phyloP scores from a whole-genome alignment of 2,329 filamentous ascomycete species.

The Scytalidium sp. region DNA sequence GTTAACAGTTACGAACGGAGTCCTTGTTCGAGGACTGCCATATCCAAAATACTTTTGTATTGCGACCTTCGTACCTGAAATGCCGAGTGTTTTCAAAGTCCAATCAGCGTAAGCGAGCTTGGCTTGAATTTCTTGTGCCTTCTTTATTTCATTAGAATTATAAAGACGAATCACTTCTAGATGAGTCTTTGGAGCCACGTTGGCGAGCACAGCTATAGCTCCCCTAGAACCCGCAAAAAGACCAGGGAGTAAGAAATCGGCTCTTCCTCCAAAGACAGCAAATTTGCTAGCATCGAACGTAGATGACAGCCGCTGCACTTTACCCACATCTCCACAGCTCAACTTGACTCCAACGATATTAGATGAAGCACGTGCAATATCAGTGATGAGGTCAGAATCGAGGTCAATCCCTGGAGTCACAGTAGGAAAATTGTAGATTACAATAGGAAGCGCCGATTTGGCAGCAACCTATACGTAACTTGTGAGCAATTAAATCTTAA shows the following conservation, averaged over 20 bases:
- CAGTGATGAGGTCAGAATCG: slow-evolving; percentile 52
- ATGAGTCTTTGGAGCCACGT: slow-evolving; percentile 62
- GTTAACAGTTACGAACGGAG: slow-evolving; percentile 18
- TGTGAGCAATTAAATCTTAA: slow-evolving; percentile 41
- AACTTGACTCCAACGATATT: slow-evolving; percentile 61
- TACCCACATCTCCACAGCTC: slow-evolving; percentile 48
- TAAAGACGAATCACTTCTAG: slow-evolving; percentile 57
- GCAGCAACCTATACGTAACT: slow-evolving; percentile 46
- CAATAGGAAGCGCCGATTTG: slow-evolving; percentile 53
- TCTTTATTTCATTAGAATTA: slow-evolving; percentile 48
- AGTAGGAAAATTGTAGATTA: slow-evolving; percentile 64
- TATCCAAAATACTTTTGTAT: slow-evolving; percentile 59
- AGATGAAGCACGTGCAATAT: slow-evolving; percentile 46
- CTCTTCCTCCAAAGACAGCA: slow-evolving; percentile 65
- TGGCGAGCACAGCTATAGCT: slow-evolving; percentile 66
- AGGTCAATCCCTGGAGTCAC: slow-evolving; percentile 56
- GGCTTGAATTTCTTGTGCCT: slow-evolving; percentile 58
- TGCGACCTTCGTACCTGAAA: slow-evolving; percentile 62
- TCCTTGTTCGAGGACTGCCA: slow-evolving; percentile 37
- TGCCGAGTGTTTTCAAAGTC: slow-evolving; percentile 62
- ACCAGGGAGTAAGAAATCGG: slow-evolving; percentile 68
- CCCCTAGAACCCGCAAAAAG: slow-evolving; percentile 65
- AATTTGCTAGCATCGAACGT: slow-evolving; percentile 48
- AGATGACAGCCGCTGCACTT: slow-evolving; percentile 48
- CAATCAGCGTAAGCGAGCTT: slow-evolving; percentile 64